Evolutionary conservation across 2,329 filamentous ascomycete species (phyloP).

Genomic region (Aspergillus bombycis): DNA sequence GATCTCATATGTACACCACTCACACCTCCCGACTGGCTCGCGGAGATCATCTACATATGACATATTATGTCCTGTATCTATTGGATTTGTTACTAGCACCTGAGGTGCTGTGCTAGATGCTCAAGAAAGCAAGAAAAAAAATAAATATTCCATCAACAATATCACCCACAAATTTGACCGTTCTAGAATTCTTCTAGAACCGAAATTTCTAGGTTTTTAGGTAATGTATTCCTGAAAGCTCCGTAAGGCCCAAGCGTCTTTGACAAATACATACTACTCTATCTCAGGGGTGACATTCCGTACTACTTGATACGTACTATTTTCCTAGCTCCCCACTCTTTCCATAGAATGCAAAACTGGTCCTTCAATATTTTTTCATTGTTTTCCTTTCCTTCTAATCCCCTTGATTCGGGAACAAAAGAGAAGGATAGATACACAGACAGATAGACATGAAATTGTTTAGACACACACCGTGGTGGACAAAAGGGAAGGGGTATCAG

Average conservation of each 20-base stretch:
- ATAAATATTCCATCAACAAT: background rate
- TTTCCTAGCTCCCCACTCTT: background rate
- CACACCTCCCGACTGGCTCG: background rate
- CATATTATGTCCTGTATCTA: background rate
- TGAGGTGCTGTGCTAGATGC: background rate
- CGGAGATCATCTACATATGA: background rate
- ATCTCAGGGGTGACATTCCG: background rate
- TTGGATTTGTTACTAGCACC: background rate
- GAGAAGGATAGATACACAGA: background rate
- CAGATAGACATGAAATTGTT: background rate
- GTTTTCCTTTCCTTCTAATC: background rate
- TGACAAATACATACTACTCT: background rate
- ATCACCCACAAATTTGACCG: background rate
- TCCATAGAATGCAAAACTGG: background rate
- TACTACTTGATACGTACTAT: background rate
- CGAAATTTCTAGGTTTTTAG: background rate
- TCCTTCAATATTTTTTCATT: background rate
- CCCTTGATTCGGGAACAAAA: background rate
- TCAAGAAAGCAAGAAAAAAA: background rate
- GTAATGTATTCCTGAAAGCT: background rate
- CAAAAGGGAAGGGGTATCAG: slow-evolving; percentile 1
- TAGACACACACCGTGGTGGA: background rate
- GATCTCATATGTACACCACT: background rate
- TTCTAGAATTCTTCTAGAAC: background rate
- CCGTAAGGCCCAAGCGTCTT: background rate